A percentile compares a stretch with the other conserved stretches of the same genome.
These are phyloP conservation scores for Nicotiana sylvestris DNA, from an alignment of 257 asterid species.

Conservation along the genomic window DNA sequence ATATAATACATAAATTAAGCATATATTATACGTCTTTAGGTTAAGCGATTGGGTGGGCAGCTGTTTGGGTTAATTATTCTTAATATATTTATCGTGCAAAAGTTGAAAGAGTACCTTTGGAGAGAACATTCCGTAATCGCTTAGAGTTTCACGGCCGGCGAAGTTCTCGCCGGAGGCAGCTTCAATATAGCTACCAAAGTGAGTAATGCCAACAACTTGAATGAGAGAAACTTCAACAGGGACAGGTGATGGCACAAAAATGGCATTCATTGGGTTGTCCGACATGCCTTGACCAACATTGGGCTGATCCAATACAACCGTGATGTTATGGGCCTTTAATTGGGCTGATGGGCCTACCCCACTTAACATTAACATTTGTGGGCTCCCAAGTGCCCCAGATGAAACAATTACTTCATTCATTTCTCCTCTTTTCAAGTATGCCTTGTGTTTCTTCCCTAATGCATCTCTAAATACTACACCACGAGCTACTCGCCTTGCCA, in stretches of 20 bases:
- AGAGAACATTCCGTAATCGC: conserved; percentile 71
- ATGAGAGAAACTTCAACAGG: conserved; percentile 86
- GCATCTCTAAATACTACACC: conserved; percentile 75
- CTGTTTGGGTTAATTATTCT: too few relatives aligned
- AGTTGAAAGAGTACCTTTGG: conserved; percentile 46
- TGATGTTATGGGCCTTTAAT: conserved; percentile 50
- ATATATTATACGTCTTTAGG: too few relatives aligned
- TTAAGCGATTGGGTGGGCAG: too few relatives aligned
- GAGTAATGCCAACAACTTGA: conserved; percentile 85
- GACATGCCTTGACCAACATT: conserved; percentile 84
- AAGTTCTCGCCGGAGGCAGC: conserved; percentile 80
- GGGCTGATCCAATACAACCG: conserved; percentile 59
- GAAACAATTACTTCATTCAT: conserved; percentile 67
- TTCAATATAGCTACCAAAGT: conserved; percentile 46
- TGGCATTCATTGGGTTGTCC: conserved; percentile 92
- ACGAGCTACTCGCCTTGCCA: conserved; percentile 45
- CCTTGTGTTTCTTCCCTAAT: conserved; percentile 49
- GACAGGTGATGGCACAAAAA: conserved; percentile 68
- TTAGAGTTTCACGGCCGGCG: conserved; percentile 16
- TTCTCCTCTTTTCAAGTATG: conserved; percentile 45
- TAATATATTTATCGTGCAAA: too few relatives aligned
- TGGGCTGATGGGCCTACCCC: conserved; percentile 68
- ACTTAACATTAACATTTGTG: conserved; percentile 79
- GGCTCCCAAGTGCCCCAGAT: conserved; percentile 95
- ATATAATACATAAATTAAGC: too few relatives aligned